Conservation (phyloP, 2,329 filamentous ascomycete species). For the Aspergillus novoparasiticus region DNA sequence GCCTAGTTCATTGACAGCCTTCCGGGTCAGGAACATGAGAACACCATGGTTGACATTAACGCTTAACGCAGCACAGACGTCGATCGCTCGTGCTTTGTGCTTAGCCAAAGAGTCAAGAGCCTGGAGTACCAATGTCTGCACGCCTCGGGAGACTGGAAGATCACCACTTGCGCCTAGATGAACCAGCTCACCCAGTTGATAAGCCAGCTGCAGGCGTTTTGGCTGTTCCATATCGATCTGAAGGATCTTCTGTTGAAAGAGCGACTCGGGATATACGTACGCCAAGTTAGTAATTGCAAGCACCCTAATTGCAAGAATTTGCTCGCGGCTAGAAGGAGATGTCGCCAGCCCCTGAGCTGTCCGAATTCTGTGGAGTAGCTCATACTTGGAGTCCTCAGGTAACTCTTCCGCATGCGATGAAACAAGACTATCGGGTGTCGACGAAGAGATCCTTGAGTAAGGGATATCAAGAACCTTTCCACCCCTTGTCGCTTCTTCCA, state of each 20-base stretch:
- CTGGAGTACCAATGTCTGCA: conserved; percentile 80
- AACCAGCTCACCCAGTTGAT: conserved; percentile 89
- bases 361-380: conserved; percentile 80
- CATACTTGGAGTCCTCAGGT: conserved; percentile 74
- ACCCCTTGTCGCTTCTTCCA: conserved; percentile 41
- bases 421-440: conserved; percentile 41
- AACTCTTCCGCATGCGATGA: conserved; percentile 60
- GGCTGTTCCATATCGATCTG: conserved; percentile 89
- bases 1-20: conserved; percentile 81
- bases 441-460: conserved; percentile 46
- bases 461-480: conserved; percentile 67
- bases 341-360: conserved; percentile 77
- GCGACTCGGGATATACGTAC: conserved; percentile 79
- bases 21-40: conserved; percentile 87
- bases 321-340: conserved; percentile 67
- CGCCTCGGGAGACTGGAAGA: conserved; percentile 67
- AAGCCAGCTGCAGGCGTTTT: conserved; percentile 82
- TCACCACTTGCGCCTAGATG: conserved; percentile 76
- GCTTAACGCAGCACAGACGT: conserved; percentile 87
- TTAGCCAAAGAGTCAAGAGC: conserved; percentile 84
- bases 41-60: conserved; percentile 96
- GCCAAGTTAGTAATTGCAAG: conserved; percentile 88
- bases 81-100: conserved; percentile 73
- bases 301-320: conserved; percentile 77
- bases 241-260: conserved; percentile 84